Base-by-base conservation (phyloP, 2,329 filamentous ascomycete species). In the Metarhizium album region DNA sequence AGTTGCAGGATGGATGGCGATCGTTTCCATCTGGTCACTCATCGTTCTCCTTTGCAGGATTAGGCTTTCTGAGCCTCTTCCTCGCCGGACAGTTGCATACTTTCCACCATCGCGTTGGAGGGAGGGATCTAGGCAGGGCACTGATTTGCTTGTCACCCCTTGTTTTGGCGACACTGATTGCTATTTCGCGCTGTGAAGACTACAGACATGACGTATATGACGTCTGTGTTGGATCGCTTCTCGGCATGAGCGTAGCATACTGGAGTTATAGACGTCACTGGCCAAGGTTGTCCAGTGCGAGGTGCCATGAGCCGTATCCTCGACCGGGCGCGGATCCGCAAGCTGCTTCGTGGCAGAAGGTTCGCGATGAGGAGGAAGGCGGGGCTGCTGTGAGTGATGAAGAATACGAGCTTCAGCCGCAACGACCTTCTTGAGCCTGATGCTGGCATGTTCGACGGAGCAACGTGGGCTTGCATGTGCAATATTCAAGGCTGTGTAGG, bases 1-100 rank as follows among this genome's bases (percentile, higher is more conserved):
- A 73, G 1, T 74, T 94, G 3, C 84, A 93, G 55, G 88, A 94
- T 59, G 88, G 87, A 16, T 91, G 87, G 84, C 80, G 88, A 42
- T 87, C 83, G 22, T 94, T 93, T 59, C 88, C 88, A 1, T 86
- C 82, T 2, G 88, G 88, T 1, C 88, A 94, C 66, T 84, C 80
- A 13, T 87, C 83, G 53, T 90, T 90, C 62, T 77, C 86, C 1
- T 94, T 93, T 62, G 79, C 82, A 3, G 88, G 88, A 0, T 72
- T 94, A 9, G 87, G 87, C 2, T 93, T 87, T 62, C 68, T 90
- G 18, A 76, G 80, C 22, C 69, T 87, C 24, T 88, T 86, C 62
- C 70, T 88, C 27, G 81, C 83, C 1, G 84, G 84, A 3, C 82
- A 86, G 63, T 68, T 83, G 46, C 74, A 76, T 54, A 72, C 84